phyloP scores from a whole-genome alignment of 1,284 basidiomycete species.

The Singerocomus inundabilis region DNA sequence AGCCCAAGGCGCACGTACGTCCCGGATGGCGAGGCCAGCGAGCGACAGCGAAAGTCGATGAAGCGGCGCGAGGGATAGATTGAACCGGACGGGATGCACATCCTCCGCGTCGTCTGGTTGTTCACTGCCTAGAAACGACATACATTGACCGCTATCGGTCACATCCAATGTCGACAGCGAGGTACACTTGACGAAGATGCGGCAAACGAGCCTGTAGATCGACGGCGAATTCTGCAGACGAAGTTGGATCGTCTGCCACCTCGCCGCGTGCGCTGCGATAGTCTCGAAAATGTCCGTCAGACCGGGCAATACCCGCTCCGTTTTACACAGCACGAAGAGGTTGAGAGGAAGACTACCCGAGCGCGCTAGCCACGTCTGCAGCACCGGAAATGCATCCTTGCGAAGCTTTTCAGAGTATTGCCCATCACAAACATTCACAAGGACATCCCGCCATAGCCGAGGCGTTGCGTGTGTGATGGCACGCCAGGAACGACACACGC shows the following conservation, averaged over 20 bases:
- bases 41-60: constrained; percentile 22
- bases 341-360: constrained; percentile 26
- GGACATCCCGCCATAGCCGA: constrained; percentile 21
- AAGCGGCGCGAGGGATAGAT: constrained; percentile 21
- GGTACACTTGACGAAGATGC: constrained; percentile 14
- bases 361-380: constrained; percentile 23
- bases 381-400: constrained; percentile 17
- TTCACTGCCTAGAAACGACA: constrained; percentile 5
- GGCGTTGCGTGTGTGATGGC: constrained; percentile 20
- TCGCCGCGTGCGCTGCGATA: constrained; percentile 13
- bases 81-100: constrained; percentile 8
- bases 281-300: constrained; percentile 20
- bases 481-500: constrained; percentile 27
- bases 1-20: constrained; percentile 20
- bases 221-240: constrained; percentile 21
- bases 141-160: constrained; percentile 24
- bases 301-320: constrained; percentile 26
- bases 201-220: constrained; percentile 14
- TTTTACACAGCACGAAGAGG: constrained; percentile 20
- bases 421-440: constrained; percentile 23
- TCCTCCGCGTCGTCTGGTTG: constrained; percentile 1
- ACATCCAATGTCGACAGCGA: constrained; percentile 20
- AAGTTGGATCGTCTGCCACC: constrained; percentile 26
- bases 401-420: constrained; percentile 24
- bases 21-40: constrained; percentile 14